phyloP scores from a whole-genome alignment of 768 basidiomycete species.

The Auricularia sp. region DNA sequence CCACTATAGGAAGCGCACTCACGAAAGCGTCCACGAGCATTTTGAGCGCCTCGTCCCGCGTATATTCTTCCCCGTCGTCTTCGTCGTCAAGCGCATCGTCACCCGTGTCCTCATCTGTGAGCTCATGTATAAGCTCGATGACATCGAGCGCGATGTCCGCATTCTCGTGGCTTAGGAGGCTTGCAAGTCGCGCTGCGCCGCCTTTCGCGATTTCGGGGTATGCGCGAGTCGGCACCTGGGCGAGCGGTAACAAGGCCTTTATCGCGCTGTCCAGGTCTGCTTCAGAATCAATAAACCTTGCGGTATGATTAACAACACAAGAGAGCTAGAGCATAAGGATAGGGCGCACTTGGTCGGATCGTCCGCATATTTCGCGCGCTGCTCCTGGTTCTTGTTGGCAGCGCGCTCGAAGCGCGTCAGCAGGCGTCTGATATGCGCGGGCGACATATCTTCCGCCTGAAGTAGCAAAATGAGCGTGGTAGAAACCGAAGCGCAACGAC shows the following conservation, averaged over 20 bases:
- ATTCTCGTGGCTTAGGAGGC: conserved; percentile 91
- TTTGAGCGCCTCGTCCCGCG: conserved; percentile 57
- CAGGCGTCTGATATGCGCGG: conserved; percentile 60
- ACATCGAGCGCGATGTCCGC: conserved; percentile 95
- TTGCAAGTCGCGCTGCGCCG: conserved; percentile 60
- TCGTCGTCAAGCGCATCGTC: conserved; percentile 61
- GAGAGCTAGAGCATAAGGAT: not conserved
- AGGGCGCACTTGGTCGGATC: conserved; percentile 75
- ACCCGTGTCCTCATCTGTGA: conserved; percentile 93
- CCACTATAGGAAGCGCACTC: conserved; percentile 19
- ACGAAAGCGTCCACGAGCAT: conserved; percentile 70
- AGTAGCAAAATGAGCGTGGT: conserved; percentile 1
- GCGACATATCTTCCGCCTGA: conserved; percentile 46
- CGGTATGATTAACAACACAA: conserved; percentile 1
- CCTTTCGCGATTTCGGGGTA: conserved; percentile 85
- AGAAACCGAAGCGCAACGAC: not conserved
- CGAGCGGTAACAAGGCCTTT: conserved; percentile 78
- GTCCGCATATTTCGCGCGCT: conserved; percentile 88
- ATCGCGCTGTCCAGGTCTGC: conserved; percentile 84
- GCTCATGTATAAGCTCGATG: conserved; percentile 83
- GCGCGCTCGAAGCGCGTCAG: conserved; percentile 78
- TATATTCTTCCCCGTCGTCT: conserved; percentile 40
- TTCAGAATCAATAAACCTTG: conserved; percentile 97
- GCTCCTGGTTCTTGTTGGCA: conserved; percentile 90
- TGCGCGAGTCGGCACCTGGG: conserved; percentile 70